phyloP scores from a whole-genome alignment of 768 basidiomycete species.

The Tulasnella sp. region DNA sequence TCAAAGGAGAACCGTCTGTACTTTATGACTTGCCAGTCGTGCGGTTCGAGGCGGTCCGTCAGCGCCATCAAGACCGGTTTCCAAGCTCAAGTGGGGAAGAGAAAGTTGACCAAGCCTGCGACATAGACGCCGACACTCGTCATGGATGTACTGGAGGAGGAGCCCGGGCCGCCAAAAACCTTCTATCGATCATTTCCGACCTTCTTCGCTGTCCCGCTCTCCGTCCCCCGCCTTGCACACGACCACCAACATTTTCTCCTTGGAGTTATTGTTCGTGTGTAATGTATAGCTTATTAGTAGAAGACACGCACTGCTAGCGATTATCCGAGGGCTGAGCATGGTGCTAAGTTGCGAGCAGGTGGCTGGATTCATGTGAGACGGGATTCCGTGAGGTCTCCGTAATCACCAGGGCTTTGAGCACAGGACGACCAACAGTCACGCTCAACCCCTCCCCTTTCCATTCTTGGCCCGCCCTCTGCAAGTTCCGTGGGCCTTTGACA shows the following conservation, averaged over 20 bases:
- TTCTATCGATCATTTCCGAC: background rate
- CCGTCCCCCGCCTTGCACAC: background rate
- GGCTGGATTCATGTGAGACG: constrained; percentile 14
- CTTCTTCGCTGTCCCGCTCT: constrained; percentile 6
- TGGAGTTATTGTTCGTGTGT: background rate
- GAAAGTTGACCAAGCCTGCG: constrained; percentile 27
- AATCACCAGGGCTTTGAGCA: background rate
- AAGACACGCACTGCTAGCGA: background rate
- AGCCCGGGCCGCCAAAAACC: background rate
- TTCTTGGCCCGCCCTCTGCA: background rate
- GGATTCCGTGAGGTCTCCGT: constrained; percentile 7
- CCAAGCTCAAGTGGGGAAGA: constrained; percentile 82
- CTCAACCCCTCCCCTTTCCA: background rate
- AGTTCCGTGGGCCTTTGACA: constrained; percentile 1
- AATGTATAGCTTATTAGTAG: background rate
- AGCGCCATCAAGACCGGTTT: constrained; percentile 98
- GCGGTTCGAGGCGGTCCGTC: constrained; percentile 86
- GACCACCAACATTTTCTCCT: background rate
- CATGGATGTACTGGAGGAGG: background rate
- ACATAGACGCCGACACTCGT: background rate
- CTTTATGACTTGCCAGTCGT: constrained; percentile 93
- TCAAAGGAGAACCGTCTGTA: constrained; percentile 98
- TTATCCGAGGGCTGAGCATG: background rate
- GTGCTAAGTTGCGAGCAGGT: background rate
- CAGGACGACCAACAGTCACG: constrained; percentile 6